Conservation (phyloP, 116 monocot species). For the Cymodocea nodosa region DNA sequence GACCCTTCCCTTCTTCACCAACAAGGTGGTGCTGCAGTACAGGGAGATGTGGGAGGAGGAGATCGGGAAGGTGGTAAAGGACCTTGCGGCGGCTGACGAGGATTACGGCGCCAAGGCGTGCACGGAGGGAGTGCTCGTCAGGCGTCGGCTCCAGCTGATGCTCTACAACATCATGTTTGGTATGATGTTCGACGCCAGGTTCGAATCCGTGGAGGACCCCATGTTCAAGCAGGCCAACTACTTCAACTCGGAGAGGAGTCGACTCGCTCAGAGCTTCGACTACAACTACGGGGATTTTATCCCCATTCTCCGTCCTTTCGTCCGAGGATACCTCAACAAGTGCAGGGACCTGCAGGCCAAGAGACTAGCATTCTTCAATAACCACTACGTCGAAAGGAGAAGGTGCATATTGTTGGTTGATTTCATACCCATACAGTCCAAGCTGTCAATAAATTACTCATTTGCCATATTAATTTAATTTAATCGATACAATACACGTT, state of each 20-base stretch:
- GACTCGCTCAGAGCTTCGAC: slow-evolving; percentile 70
- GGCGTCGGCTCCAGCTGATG: slow-evolving; percentile 47
- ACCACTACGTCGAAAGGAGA: slow-evolving; percentile 38
- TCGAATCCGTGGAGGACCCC: slow-evolving; percentile 47
- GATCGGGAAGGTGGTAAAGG: slow-evolving; percentile 30
- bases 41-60: slow-evolving; percentile 43
- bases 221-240: slow-evolving; percentile 31
- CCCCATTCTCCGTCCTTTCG: slow-evolving; percentile 51
- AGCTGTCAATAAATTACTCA: too few species aligned
- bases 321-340: slow-evolving; percentile 45
- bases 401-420: slow-evolving; percentile 7
- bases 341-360: slow-evolving; percentile 52
- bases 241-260: slow-evolving; percentile 55
- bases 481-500: too few species aligned
- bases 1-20: slow-evolving; percentile 92
- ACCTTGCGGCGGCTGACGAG: slow-evolving; percentile 17
- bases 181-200: slow-evolving; percentile 62
- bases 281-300: slow-evolving; percentile 77
- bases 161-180: slow-evolving; percentile 73
- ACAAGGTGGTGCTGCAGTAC: slow-evolving; percentile 69
- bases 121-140: slow-evolving; percentile 39
- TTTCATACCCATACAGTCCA: too few species aligned
- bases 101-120: slow-evolving; percentile 18
- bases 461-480: background rate
- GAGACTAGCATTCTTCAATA: slow-evolving; percentile 51